Evolutionary conservation across 2,329 filamentous ascomycete species (phyloP).

Genomic region (Fusarium metavorans): DNA sequence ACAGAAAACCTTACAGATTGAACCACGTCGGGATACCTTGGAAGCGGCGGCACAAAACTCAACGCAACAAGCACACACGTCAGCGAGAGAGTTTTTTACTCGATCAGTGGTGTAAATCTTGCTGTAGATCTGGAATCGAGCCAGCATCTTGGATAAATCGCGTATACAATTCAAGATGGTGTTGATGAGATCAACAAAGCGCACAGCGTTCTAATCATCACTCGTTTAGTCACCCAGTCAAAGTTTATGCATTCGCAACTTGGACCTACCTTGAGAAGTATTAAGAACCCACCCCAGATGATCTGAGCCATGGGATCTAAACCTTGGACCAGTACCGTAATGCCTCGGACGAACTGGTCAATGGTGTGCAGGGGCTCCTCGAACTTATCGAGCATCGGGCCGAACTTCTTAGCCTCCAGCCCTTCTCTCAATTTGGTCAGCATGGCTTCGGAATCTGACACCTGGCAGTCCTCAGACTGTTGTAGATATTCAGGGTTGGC

Average conservation of each 20-base stretch:
- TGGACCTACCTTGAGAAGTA: not conserved
- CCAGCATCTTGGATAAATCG: not conserved
- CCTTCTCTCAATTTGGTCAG: not conserved
- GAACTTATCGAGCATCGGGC: not conserved
- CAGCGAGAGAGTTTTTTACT: not conserved
- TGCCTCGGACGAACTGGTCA: not conserved
- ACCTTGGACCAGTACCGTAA: not conserved
- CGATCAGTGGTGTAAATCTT: not conserved
- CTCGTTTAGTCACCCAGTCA: not conserved
- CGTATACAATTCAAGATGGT: not conserved
- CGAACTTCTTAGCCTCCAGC: not conserved
- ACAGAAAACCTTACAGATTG: not conserved
- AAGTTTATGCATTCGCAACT: not conserved
- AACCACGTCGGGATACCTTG: not conserved
- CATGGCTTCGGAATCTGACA: not conserved
- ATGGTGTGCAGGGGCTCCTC: not conserved
- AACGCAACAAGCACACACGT: not conserved
- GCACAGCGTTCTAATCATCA: not conserved
- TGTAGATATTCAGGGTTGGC: not conserved
- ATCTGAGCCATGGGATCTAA: not conserved
- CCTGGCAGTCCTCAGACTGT: not conserved
- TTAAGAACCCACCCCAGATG: not conserved
- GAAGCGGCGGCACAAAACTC: not conserved
- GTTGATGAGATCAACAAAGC: not conserved
- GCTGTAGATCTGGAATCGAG: not conserved